Evolutionary conservation across 2,329 filamentous ascomycete species (phyloP).

Genomic region (Ophiostoma tasmaniense): DNA sequence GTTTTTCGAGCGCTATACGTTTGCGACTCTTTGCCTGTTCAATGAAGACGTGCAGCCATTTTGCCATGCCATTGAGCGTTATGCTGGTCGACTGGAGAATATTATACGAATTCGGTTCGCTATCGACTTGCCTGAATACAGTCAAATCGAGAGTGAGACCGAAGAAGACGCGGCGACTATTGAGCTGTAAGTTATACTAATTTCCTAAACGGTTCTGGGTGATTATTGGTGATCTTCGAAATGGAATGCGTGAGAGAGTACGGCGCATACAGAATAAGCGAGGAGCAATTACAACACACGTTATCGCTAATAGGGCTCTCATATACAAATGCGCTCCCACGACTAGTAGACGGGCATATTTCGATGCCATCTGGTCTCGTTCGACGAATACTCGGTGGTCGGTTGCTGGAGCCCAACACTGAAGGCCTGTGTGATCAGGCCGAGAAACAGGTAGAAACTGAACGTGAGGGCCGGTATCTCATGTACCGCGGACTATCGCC

Average conservation of each 20-base stretch:
- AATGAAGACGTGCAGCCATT: neutral
- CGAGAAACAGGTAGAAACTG: neutral
- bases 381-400: neutral
- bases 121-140: neutral
- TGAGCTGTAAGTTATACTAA: neutral
- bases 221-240: neutral
- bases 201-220: neutral
- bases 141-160: neutral
- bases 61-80: neutral
- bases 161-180: neutral
- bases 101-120: neutral
- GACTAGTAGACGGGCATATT: neutral
- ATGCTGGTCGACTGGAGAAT: neutral
- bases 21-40: neutral
- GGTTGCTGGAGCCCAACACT: neutral
- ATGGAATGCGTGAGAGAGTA: neutral
- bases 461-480: neutral
- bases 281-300: too few species aligned
- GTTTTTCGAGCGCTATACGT: slow-evolving; percentile 12
- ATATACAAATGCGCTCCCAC: too few species aligned
- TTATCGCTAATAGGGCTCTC: too few species aligned
- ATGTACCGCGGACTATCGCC: neutral
- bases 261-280: too few species aligned
- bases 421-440: neutral
- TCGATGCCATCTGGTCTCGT: neutral